These are phyloP conservation scores for Chloranthus sessilifolius DNA, from an alignment of 164 flowering plant genomes.

Conservation along the genomic window DNA sequence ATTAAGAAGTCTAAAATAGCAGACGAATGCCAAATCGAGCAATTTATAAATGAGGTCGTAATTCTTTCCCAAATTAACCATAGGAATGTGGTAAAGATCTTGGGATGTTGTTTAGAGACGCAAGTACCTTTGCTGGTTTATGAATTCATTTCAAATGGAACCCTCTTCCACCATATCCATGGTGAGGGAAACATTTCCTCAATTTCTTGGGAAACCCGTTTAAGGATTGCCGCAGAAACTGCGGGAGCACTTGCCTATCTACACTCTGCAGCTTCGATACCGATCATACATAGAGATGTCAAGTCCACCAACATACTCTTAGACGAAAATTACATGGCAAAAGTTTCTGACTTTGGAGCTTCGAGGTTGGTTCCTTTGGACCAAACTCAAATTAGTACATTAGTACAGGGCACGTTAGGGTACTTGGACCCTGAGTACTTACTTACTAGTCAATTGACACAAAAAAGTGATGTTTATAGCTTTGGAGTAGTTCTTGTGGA, in stretches of 20 bases:
- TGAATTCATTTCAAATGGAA: slow-evolving; percentile 20
- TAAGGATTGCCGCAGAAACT: slow-evolving; percentile 22
- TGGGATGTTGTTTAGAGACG: slow-evolving; percentile 24
- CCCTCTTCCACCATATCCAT: slow-evolving; percentile 19
- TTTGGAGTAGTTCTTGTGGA: slow-evolving; percentile 24
- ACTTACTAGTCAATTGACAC: slow-evolving; percentile 22
- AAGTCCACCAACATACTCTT: slow-evolving; percentile 33
- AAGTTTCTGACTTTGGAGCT: slow-evolving; percentile 34
- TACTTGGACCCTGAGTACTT: slow-evolving; percentile 33
- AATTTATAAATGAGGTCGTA: slow-evolving; percentile 19
- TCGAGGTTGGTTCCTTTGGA: slow-evolving; percentile 27
- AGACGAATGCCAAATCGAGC: slow-evolving; percentile 19
- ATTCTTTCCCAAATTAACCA: slow-evolving; percentile 22
- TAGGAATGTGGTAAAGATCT: slow-evolving; percentile 22
- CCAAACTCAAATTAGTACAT: slow-evolving; percentile 18
- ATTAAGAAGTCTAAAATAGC: slow-evolving; percentile 21
- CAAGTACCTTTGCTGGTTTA: slow-evolving; percentile 25
- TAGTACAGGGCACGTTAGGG: slow-evolving; percentile 27
- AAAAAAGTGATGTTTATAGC: slow-evolving; percentile 30
- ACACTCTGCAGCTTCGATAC: slow-evolving; percentile 29
- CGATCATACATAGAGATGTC: slow-evolving; percentile 31
- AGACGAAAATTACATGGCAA: slow-evolving; percentile 25
- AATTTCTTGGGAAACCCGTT: slow-evolving; percentile 22
- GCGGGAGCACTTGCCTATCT: slow-evolving; percentile 28
- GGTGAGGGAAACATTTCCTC: neutral